Base-by-base conservation (phyloP, 345 rosid genomes). In the Corymbia maculata region DNA sequence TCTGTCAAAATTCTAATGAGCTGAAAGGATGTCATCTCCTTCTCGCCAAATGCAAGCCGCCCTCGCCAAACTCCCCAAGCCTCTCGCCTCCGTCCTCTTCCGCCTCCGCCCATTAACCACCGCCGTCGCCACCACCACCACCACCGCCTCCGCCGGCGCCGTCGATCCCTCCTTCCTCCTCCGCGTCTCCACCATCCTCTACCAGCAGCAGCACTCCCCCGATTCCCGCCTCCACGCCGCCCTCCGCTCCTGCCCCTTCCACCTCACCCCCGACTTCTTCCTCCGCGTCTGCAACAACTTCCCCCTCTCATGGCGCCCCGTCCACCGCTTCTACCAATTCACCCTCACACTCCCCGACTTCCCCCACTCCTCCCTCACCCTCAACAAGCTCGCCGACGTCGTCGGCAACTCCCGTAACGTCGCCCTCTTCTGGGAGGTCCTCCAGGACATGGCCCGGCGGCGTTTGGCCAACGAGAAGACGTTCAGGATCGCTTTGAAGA, bases 201-300 rank as follows among this genome's bases (percentile, higher is more conserved):
- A 89, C 93, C 98, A 97, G 51, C 97, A 94, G 66, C 98, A 96
- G 75, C 64, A 92, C 88, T 95, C 98, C 1, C 90, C 98, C 6
- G 96, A 95, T 85, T 88, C 92, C 68, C 94, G 95, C 26, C 98
- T 95, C 93, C 89, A 92, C 91, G 87, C 93, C 17, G 93, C 93
- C 50, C 97, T 97, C 87, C 91, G 94, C 70, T 92, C 95, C 87
- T 86, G 87, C 51, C 45, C 82, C 44, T 89, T 89, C 90, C 88
- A 90, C 82, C 90, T 94, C 86, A 94, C 91, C 36, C 95, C 93
- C 49, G 99, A 97, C 51, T 93, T 97, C 91, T 97, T 95, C 93
- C 96, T 97, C 90, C 98, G 93, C 89, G 97, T 95, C 91, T 96
- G 97, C 96, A 95, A 95, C 94, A 93, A 90, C 30, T 96, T 96